These are phyloP conservation scores for Periconia macrospinosa DNA, from an alignment of 2,329 filamentous ascomycete genomes.

Conservation along the genomic window DNA sequence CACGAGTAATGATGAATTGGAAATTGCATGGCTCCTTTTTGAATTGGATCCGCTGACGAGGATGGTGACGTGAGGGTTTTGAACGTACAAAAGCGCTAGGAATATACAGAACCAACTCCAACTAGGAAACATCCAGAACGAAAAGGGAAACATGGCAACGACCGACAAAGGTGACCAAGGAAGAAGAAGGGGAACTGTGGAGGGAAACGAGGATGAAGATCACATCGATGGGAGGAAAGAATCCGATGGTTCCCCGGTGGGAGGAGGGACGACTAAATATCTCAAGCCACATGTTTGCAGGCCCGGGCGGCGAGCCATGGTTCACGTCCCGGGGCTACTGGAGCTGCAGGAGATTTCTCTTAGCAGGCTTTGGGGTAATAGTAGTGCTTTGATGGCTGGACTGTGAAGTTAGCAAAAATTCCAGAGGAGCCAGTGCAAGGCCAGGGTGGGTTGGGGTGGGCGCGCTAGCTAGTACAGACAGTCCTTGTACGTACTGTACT, in stretches of 20 bases:
- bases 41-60: neutral
- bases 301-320: slow-evolving; percentile 42
- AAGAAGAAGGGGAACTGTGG: slow-evolving; percentile 38
- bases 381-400: slow-evolving; percentile 36
- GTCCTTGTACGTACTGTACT: neutral
- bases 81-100: slow-evolving; percentile 39
- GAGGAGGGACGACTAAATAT: slow-evolving; percentile 43
- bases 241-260: slow-evolving; percentile 42
- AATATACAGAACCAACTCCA: slow-evolving; percentile 45
- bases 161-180: slow-evolving; percentile 42
- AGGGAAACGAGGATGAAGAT: slow-evolving; percentile 41
- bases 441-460: slow-evolving; percentile 4
- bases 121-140: slow-evolving; percentile 39
- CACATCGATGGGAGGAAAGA: slow-evolving; percentile 43
- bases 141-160: slow-evolving; percentile 43
- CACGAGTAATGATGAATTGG: neutral
- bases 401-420: slow-evolving; percentile 44
- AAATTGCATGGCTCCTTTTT: no score
- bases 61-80: neutral
- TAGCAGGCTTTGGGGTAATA: slow-evolving; percentile 46
- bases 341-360: slow-evolving; percentile 43
- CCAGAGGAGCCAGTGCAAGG: slow-evolving; percentile 30
- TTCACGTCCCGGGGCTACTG: slow-evolving; percentile 45
- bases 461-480: slow-evolving; percentile 11
- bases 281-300: slow-evolving; percentile 43